A percentile compares a stretch with the other conserved stretches of the same genome.
phyloP scores from a whole-genome alignment of 176 grass and related monocot genomes.

The Raddia guianensis region DNA sequence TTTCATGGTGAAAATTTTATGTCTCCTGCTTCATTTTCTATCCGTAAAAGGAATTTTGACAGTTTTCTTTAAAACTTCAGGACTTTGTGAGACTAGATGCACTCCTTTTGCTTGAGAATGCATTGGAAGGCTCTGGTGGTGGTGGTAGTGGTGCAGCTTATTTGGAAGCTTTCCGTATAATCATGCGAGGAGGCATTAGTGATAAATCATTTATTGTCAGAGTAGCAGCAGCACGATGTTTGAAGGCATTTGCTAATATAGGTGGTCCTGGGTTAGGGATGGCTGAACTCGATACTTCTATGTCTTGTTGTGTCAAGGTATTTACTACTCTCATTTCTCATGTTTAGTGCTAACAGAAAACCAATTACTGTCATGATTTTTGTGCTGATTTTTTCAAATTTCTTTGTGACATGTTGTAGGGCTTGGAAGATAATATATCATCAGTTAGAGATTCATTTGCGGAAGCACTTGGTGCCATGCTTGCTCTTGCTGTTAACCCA shows the following conservation, averaged over 20 bases:
- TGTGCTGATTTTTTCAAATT: conserved; percentile 34
- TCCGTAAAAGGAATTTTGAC: conserved; percentile 32
- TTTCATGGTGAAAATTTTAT: conserved; percentile 16
- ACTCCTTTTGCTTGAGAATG: conserved; percentile 87
- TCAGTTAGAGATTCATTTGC: conserved; percentile 97
- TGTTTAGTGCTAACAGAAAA: conserved; percentile 26
- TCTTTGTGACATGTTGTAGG: conserved; percentile 50
- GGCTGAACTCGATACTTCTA: conserved; percentile 82
- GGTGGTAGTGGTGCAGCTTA: conserved; percentile 67
- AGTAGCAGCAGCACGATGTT: conserved; percentile 86
- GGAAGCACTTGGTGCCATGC: conserved; percentile 90
- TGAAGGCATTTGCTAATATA: conserved; percentile 91
- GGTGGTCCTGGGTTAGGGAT: conserved; percentile 82
- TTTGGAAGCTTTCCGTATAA: conserved; percentile 82
- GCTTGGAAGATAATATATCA: conserved; percentile 86
- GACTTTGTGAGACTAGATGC: conserved; percentile 97
- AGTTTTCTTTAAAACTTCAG: conserved; percentile 49
- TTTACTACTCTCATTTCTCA: conserved; percentile 32
- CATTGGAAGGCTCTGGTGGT: conserved; percentile 88
- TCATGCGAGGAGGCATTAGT: conserved; percentile 79
- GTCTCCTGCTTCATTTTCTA: conserved; percentile 35
- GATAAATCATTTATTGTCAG: conserved; percentile 91
- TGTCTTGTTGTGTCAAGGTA: conserved; percentile 93
- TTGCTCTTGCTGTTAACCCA: conserved; percentile 97
- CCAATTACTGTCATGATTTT: conserved; percentile 19